Evolutionary conservation across 176 grass and related monocot genomes (phyloP), one percentile per base, ranked within the genome.

Genomic region (Saccharum officinarum): DNA sequence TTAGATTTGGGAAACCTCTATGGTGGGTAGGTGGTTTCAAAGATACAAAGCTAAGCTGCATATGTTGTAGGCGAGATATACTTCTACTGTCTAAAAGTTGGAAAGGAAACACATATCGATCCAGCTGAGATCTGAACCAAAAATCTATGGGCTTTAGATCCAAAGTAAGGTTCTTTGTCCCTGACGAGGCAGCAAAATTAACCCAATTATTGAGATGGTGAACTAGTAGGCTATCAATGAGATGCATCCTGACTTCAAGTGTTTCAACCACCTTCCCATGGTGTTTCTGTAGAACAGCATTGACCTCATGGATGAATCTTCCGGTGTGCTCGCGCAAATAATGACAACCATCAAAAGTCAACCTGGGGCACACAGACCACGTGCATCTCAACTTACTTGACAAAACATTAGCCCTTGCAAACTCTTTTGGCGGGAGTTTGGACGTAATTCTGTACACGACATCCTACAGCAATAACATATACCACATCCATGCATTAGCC

Each of bases 31-130:
- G 78, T 49, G 26, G 62, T 22, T 67, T 34, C 2, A 80, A 9
- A 67, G 61, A 80, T 33, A 80, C 39, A 31, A 66, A 80, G 15
- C 62, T 80, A 3, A 80, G 78, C 0, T 80, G 40, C 23, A 80
- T 42, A 0, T 49, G 41, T 25, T 34, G 77, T 10, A 80, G 77
- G 12, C 39, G 2, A 16, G 61, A 47, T 12, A 47, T 33, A 26
- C 38, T 34, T 47, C 5, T 25, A 12, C 0, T 3, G 8, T 80
- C 25, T 22, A 80, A 2, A 80, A 44, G 23, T 52, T 54, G 6
- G 18, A 81, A 81, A 23, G 78, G 78, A 54, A 81, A 80, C 23
- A 6, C 40, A 31, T 66, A 79, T 0, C 7, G 23, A 5, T 26
- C 36, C 1, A 57, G 7, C 9, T 22, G 4, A 2, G 14, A 0